phyloP scores from a whole-genome alignment of 768 basidiomycete genomes.

The Hortiboletus flavorubellus region DNA sequence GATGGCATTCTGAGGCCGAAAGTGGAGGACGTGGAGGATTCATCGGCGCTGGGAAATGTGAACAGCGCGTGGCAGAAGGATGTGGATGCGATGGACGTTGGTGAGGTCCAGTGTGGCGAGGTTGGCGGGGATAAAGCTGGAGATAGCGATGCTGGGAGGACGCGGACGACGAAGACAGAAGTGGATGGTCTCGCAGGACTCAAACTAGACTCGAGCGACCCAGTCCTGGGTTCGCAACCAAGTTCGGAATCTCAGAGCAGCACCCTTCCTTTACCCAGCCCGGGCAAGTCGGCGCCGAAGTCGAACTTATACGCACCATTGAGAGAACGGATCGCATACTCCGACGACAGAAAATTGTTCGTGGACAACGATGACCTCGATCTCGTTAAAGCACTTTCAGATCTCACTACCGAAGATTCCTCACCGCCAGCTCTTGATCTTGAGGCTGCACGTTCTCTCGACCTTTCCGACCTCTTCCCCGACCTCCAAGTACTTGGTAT shows the following conservation, averaged over 20 bases:
- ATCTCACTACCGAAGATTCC: constrained; percentile 33
- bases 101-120: constrained; percentile 19
- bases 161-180: constrained; percentile 28
- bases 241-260: constrained; percentile 36
- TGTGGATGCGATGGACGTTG: constrained; percentile 35
- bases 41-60: constrained; percentile 36
- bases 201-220: constrained; percentile 56
- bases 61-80: constrained; percentile 18
- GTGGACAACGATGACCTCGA: constrained; percentile 50
- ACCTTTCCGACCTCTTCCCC: constrained; percentile 74
- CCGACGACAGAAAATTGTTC: constrained; percentile 45
- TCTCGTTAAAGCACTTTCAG: constrained; percentile 47
- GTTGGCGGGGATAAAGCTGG: constrained; percentile 25
- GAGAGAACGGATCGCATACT: constrained; percentile 53
- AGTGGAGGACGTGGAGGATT: constrained; percentile 57
- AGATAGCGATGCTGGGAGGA: constrained; percentile 7
- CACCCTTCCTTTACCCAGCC: constrained; percentile 4
- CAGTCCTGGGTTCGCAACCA: constrained; percentile 43
- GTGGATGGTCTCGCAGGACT: constrained; percentile 36
- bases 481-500: constrained; percentile 67
- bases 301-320: constrained; percentile 50
- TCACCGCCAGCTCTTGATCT: constrained; percentile 13
- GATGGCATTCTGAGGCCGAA: constrained; percentile 41
- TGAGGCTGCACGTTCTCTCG: constrained; percentile 36
- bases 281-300: constrained; percentile 41